These are phyloP conservation scores for Amanita phalloides DNA, from an alignment of 768 basidiomycete genomes.

Conservation along the genomic window DNA sequence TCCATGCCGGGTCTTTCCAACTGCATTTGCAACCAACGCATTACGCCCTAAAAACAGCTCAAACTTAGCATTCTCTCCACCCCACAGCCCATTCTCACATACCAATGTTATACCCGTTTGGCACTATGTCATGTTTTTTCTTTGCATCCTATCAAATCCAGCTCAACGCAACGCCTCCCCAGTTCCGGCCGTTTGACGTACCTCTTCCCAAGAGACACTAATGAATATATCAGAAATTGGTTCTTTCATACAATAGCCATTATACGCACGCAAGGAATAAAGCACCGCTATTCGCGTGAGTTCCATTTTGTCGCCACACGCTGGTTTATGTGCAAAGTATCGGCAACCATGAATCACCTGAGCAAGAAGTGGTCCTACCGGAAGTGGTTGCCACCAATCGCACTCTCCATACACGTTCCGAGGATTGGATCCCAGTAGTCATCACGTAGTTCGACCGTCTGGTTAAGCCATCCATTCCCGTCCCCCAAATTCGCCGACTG, in stretches of 20 bases:
- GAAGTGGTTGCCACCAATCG: conserved; percentile 74
- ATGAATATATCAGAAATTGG: background rate
- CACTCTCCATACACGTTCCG: conserved; percentile 68
- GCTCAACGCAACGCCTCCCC: background rate
- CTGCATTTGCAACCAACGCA: conserved; percentile 16
- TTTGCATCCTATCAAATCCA: conserved; percentile 12
- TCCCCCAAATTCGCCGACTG: conserved; percentile 76
- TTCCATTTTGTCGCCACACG: conserved; percentile 21
- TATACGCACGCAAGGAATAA: conserved; percentile 27
- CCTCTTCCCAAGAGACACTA: conserved; percentile 28
- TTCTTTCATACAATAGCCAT: background rate
- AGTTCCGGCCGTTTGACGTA: background rate
- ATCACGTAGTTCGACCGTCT: conserved; percentile 60
- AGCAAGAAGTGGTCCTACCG: conserved; percentile 27
- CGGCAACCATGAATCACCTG: background rate
- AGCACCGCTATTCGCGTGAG: conserved; percentile 31
- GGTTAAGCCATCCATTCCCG: conserved; percentile 48
- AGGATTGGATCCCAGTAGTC: conserved; percentile 56
- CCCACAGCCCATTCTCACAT: background rate
- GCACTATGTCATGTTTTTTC: conserved; percentile 20
- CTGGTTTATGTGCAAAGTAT: background rate
- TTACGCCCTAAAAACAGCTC: conserved; percentile 16
- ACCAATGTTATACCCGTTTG: conserved; percentile 25
- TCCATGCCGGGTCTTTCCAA: conserved; percentile 17
- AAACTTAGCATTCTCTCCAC: background rate